Evolutionary conservation across 192 early-diverging fungal species (phyloP), one percentile per base, ranked within the genome.

Genomic region (Dimargaris cristalligena): DNA sequence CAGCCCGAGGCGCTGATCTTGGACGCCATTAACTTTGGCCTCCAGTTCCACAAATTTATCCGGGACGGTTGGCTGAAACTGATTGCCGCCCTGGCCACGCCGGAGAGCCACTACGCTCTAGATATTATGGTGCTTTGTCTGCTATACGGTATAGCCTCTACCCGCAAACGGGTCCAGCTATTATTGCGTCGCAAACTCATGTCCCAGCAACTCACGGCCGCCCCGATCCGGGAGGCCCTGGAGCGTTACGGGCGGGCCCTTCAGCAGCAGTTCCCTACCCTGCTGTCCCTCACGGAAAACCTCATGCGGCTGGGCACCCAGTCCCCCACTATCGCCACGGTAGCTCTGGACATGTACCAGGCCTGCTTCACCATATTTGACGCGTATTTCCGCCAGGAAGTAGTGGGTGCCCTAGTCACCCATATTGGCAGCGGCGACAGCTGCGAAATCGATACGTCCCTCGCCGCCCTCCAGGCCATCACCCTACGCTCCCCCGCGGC

Each of bases 351-450:
- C 13, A 56, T 83, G 13, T 83, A 83, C 58, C 64, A 59, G 1
- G 65, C 65, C 58, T 60, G 74, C 6, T 83, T 83, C 57, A 71
- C 69, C 23, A 63, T 74, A 16, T 81, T 79, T 50, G 83, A 81
- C 44, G 68, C 73, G 34, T 83, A 81, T 59, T 75, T 87, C 62
- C 80, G 81, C n/a, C 84, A 85, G 68, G 87, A 89, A 68, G 83
- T 87, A 26, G 68, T 86, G 44, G 82, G 77, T n/a, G 79, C 79
- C n/a, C 62, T 89, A 32, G 81, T 85, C 1, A 79, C 80, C 20
- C 87, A 89, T 58, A 82, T 89, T 44, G 87, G 85, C 38, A 87
- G 85, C 49, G 84, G 84, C 9, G 73, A 75, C 56, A 55, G 58
- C 10, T 65, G 71, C 56, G 83, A 86, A 51, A 73, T 85, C 23